phyloP scores from a whole-genome alignment of 345 rosid genomes.

The Eucalyptus grandis region DNA sequence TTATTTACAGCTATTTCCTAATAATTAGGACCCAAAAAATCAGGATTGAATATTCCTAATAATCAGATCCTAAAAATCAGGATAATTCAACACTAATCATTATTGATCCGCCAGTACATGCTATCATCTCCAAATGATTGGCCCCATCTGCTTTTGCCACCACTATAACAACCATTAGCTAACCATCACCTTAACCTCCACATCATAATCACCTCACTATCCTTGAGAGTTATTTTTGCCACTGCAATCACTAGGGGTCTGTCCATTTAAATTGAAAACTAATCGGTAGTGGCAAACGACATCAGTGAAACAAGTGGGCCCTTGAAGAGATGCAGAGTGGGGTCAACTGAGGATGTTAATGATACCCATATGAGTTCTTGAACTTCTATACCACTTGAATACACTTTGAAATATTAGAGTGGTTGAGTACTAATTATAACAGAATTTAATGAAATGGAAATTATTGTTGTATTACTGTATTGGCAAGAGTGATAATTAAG shows the following conservation, averaged over 20 bases:
- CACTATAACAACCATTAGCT: background rate
- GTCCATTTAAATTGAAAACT: background rate
- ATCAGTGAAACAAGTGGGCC: background rate
- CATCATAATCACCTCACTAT: background rate
- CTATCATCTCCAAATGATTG: background rate
- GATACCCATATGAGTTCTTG: background rate
- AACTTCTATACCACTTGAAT: background rate
- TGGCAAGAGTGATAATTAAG: background rate
- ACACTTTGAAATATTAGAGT: background rate
- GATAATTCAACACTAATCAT: background rate
- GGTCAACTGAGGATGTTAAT: background rate
- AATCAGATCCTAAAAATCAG: too few relatives aligned
- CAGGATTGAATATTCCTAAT: too few relatives aligned
- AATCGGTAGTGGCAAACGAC: background rate
- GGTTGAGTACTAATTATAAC: background rate
- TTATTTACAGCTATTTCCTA: too few relatives aligned
- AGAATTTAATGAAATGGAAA: background rate
- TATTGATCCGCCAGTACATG: background rate
- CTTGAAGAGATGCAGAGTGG: background rate
- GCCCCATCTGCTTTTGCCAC: background rate
- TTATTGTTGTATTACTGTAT: background rate
- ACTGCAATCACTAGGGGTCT: background rate
- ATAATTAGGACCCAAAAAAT: too few relatives aligned
- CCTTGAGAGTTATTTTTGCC: background rate
- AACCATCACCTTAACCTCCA: background rate